Conservation (phyloP, 2,329 filamentous ascomycete species). For the Nannizzia gypsea region DNA sequence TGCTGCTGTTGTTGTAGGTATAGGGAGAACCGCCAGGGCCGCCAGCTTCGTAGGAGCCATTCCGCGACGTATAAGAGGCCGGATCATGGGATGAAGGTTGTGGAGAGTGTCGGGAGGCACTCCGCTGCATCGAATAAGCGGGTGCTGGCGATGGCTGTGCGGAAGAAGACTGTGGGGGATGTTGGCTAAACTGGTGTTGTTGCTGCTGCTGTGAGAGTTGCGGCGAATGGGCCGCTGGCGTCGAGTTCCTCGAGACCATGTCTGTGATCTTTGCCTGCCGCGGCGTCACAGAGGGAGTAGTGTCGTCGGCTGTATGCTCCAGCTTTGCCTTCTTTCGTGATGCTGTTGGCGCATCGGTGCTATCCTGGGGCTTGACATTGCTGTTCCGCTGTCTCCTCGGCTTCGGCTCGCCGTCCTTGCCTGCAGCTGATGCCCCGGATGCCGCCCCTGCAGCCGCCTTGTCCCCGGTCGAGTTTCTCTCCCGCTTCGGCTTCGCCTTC, state of each 20-base stretch:
- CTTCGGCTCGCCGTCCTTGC: constrained; percentile 3
- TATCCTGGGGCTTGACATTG: constrained; percentile 21
- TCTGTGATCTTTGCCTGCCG: constrained; percentile 33
- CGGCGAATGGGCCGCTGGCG: constrained; percentile 4
- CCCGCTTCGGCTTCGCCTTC: constrained; percentile 10
- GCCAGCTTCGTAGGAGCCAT: not conserved
- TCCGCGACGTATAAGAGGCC: constrained; percentile 7
- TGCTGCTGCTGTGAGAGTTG: not conserved
- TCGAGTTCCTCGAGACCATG: constrained; percentile 22
- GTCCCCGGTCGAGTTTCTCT: not conserved
- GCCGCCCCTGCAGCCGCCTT: not conserved
- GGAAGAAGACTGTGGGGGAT: not conserved
- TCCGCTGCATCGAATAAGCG: not conserved
- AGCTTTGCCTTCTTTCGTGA: constrained; percentile 40
- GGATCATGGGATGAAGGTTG: constrained; percentile 8
- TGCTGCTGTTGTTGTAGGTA: constrained; percentile 10
- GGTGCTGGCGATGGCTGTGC: constrained; percentile 11
- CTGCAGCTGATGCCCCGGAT: not conserved
- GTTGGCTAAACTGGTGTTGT: constrained; percentile 1
- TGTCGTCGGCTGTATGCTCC: constrained; percentile 21
- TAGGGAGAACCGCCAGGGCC: not conserved
- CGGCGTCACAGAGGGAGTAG: constrained; percentile 16
- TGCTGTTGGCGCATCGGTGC: constrained; percentile 17
- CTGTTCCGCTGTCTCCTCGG: constrained; percentile 12
- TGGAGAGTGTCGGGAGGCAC: constrained; percentile 11